Base-by-base conservation (phyloP, 768 basidiomycete species). In the Punctularia strigosozonata region DNA sequence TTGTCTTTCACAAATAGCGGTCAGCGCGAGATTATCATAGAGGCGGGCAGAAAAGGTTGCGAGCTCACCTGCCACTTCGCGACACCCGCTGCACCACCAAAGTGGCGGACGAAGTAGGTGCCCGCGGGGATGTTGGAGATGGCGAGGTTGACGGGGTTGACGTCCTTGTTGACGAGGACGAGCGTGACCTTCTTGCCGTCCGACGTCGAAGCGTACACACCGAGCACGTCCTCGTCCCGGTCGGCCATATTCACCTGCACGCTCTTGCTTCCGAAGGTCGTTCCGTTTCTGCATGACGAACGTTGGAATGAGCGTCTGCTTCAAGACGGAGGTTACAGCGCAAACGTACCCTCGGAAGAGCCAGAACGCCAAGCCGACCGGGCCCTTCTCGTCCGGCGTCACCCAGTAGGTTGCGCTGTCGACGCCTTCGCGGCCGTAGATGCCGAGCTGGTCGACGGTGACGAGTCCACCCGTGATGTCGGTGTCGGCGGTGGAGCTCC, bases 381-480 rank as follows among this genome's bases (percentile, higher is more conserved):
- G 69, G 4, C 66, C 66, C 23, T 57, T 50, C 50, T 68, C 64
- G 44, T 66, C 64, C 2, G 67, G 65, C 6, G 61, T 63, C 6
- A 56, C 59, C 72, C 72, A 74, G 52, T 74, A 74, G 0, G 71
- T 73, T 21, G 72, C 71, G 25, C 54, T 57, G 47, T 74, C 72
- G 17, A 73, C 48, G n/a, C 58, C 54, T 40, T 70, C 63, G 40
- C 57, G 53, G 5, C 72, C 72, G 46, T 66, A 75, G 39, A 75
- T 65, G 20, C 72, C 72, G 12, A 75, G 63, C 13, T 52, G 47
- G 45, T 75, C 72, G n/a, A 56, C 72, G 1, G 69, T 64, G 19
- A 71, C 56, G 25, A 75, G 60, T 24, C 71, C 72, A 18, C 72
- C 72, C 20, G 71, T 72, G 39, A 74, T 50, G 47, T 74, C 72